Base-by-base conservation (phyloP, 1,284 basidiomycete species). In the Exobasidium rhododendri region DNA sequence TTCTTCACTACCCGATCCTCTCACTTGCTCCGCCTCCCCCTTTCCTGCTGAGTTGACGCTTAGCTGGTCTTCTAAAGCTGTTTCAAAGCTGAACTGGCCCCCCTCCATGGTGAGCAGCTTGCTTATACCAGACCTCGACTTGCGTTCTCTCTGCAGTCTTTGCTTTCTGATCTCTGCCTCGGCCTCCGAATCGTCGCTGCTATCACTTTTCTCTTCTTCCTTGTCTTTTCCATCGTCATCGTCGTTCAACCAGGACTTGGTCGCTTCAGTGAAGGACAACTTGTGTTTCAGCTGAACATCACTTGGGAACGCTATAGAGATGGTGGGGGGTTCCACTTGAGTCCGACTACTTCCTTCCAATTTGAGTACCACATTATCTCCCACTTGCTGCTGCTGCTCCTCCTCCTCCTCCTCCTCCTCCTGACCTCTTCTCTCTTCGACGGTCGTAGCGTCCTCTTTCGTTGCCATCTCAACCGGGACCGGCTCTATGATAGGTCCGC, bases 61-160 rank as follows among this genome's bases (percentile, higher is more conserved):
- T 65, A 30, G 17, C 59, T 54, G 24, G 54, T 60, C 2, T 56
- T 28, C 29, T 63, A 40, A 52, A 61, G 26, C 1, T n/a, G n/a
- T n/a, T n/a, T n/a, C n/a, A n/a, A n/a, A n/a, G n/a, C n/a, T n/a
- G n/a, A n/a, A n/a, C n/a, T n/a, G n/a, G n/a, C n/a, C n/a, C n/a
- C n/a, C n/a, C n/a, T n/a, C n/a, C n/a, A n/a, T n/a, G n/a, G n/a
- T n/a, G n/a, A n/a, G n/a, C n/a, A n/a, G n/a, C n/a, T n/a, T n/a
- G n/a, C n/a, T n/a, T n/a, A n/a, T n/a, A 55, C 58, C 61, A 64
- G 43, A 57, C 58, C 14, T 55, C 70, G 35, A 44, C 55, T n/a
- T 40, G 17, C 35, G 35, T 17, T 40, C 35, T 40, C 35, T 7
- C 17, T 40, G 35, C 17, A 40, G 17, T 7, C 17, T 40, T 40